Evolutionary conservation across 768 basidiomycete species (phyloP), one percentile per base, ranked within the genome.

Genomic region (Tricholoma matsutake): DNA sequence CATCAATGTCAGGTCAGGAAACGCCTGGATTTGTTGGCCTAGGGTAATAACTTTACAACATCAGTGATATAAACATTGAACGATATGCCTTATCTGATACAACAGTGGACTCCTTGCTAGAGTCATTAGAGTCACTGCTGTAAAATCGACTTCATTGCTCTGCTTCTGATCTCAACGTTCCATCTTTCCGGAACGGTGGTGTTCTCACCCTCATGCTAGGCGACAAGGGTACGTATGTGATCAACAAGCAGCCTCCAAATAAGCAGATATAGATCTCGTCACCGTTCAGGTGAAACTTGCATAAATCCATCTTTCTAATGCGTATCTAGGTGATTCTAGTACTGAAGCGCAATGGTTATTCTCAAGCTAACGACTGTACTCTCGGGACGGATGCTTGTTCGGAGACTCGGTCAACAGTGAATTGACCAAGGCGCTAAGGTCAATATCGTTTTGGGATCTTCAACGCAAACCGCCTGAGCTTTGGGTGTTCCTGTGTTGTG

Each of bases 181-280:
- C 58, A 28, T 55, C 6, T 61, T 22, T 49, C 13, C 28, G 13
- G 3, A 72, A 96, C 94, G 87, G 89, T 67, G 95, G 95, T 14
- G 95, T 97, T 31, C 72, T 97, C 32, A 96, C 94, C 1, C 83
- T 96, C 51, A 80, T 79, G 56, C 79, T 96, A 16, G 94, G 88
- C 29, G 76, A 80, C 39, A 77, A 86, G 59, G 94, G 93, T 13
- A 96, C 91, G 10, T 97, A 96, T 75, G 95, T 96, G 34, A 88
- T 97, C 75, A 96, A 97, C 76, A 97, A 96, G 79, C 95, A 97
- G 71, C 95, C 95, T 10, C 95, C 94, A 6, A 97, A 97, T 72
- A 94, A 93, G 76, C 95, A 97, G 70, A 96, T 96, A 66, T 97
- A 95, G 95, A 79, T 97, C 20, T 95, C 93, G 5, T 94, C 91